Evolutionary conservation across 2,329 filamentous ascomycete genomes (phyloP).

Genomic region (Sclerotinia trifoliorum): DNA sequence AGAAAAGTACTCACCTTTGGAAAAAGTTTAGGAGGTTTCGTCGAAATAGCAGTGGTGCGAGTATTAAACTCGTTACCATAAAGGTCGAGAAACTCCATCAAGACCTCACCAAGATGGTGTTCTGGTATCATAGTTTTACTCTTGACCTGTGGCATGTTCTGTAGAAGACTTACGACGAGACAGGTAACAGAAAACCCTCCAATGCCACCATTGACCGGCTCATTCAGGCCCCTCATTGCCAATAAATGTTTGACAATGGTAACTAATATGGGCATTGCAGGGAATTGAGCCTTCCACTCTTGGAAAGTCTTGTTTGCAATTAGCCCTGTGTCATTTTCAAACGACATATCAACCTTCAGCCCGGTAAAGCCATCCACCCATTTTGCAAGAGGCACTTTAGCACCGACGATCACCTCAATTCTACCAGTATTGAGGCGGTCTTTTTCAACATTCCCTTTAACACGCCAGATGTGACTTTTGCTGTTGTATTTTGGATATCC

Average conservation of each 20-base stretch:
- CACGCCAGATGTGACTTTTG: slow-evolving; percentile 52
- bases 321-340: slow-evolving; percentile 85
- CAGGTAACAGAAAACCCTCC: slow-evolving; percentile 95
- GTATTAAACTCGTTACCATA: slow-evolving; percentile 84
- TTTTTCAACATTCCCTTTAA: slow-evolving; percentile 58
- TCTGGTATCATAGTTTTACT: slow-evolving; percentile 57
- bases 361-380: slow-evolving; percentile 76
- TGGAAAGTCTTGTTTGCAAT: slow-evolving; percentile 77
- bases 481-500: slow-evolving; percentile 45
- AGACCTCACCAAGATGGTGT: slow-evolving; percentile 72
- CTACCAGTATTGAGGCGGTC: slow-evolving; percentile 58
- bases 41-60: slow-evolving; percentile 65
- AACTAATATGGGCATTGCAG: slow-evolving; percentile 82
- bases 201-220: slow-evolving; percentile 86
- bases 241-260: slow-evolving; percentile 91
- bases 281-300: slow-evolving; percentile 74
- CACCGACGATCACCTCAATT: slow-evolving; percentile 67
- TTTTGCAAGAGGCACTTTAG: slow-evolving; percentile 90
- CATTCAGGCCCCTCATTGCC: slow-evolving; percentile 84
- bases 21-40: slow-evolving; percentile 72
- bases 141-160: slow-evolving; percentile 72
- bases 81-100: slow-evolving; percentile 85
- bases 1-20: slow-evolving; percentile 61
- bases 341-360: slow-evolving; percentile 87
- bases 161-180: slow-evolving; percentile 83